Evolutionary conservation across 352 stramenopile species (phyloP).

Genomic region (Aphanomyces cochlioides): DNA sequence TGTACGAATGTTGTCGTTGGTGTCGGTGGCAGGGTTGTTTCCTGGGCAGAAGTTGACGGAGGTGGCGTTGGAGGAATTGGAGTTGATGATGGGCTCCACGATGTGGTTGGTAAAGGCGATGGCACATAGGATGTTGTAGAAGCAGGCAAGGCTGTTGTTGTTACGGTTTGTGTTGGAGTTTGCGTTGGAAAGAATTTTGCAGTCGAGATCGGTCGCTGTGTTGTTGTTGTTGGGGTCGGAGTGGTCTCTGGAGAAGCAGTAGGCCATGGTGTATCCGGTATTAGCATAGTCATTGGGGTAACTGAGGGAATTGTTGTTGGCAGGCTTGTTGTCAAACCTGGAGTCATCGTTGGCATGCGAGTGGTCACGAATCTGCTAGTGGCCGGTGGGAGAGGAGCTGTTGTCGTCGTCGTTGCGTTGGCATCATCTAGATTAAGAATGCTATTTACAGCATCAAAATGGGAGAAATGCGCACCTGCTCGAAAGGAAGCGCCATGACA

Average conservation of each 20-base stretch:
- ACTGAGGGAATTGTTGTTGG: neutral
- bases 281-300: neutral
- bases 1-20: neutral
- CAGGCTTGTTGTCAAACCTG: neutral
- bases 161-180: neutral
- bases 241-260: neutral
- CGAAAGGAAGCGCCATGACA: no score
- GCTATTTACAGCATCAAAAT: no score
- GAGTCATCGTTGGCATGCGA: no score
- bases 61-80: neutral
- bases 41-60: neutral
- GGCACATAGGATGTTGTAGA: neutral
- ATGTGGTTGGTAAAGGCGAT: neutral
- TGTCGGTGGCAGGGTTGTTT: conserved; percentile 11
- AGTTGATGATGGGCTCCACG: neutral
- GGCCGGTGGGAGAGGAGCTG: no score
- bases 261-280: neutral
- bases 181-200: neutral
- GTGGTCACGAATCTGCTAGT: no score
- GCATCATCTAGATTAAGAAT: no score
- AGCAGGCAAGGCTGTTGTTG: neutral
- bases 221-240: neutral
- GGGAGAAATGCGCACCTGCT: no score
- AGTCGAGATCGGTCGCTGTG: neutral
- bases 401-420: no score